These are phyloP conservation scores for Aspergillus olivimuriae DNA, from an alignment of 495 filamentous ascomycete species.

Conservation along the genomic window DNA sequence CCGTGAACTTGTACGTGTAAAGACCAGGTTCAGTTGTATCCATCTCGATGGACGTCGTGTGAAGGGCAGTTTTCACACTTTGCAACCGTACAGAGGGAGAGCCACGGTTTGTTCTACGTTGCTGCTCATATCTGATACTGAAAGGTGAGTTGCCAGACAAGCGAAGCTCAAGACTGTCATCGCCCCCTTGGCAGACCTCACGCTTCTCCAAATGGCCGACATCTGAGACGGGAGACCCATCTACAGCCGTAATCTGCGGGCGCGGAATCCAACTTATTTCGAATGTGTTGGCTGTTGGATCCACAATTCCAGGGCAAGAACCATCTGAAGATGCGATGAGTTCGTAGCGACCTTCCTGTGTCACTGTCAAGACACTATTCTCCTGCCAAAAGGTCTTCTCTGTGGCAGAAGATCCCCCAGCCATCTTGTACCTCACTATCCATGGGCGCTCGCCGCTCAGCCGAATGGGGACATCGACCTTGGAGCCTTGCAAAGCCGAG, in stretches of 20 bases:
- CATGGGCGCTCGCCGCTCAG: constrained; percentile 79
- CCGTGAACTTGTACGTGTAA: constrained; percentile 80
- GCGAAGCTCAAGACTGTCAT: constrained; percentile 75
- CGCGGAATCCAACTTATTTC: constrained; percentile 77
- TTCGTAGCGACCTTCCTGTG: constrained; percentile 65
- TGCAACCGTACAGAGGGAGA: constrained; percentile 54
- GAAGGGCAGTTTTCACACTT: constrained; percentile 63
- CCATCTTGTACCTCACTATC: constrained; percentile 66
- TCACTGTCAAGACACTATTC: constrained; percentile 66
- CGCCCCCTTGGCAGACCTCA: constrained; percentile 90
- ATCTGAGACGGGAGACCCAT: constrained; percentile 49
- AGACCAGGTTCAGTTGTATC: constrained; percentile 75
- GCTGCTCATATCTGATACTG: constrained; percentile 72
- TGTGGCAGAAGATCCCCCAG: constrained; percentile 34
- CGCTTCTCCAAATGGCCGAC: constrained; percentile 54
- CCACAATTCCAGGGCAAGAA: constrained; percentile 73
- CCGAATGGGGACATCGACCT: constrained; percentile 69
- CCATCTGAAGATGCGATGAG: constrained; percentile 69
- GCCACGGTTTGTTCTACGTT: constrained; percentile 56
- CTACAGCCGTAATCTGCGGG: constrained; percentile 62
- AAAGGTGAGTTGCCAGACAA: constrained; percentile 82
- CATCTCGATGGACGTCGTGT: constrained; percentile 67
- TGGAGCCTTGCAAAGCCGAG: constrained; percentile 67
- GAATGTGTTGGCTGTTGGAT: constrained; percentile 64
- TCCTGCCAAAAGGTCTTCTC: constrained; percentile 48